These are phyloP conservation scores for Hygrocybe punicea DNA, from an alignment of 768 basidiomycete species.

Conservation along the genomic window DNA sequence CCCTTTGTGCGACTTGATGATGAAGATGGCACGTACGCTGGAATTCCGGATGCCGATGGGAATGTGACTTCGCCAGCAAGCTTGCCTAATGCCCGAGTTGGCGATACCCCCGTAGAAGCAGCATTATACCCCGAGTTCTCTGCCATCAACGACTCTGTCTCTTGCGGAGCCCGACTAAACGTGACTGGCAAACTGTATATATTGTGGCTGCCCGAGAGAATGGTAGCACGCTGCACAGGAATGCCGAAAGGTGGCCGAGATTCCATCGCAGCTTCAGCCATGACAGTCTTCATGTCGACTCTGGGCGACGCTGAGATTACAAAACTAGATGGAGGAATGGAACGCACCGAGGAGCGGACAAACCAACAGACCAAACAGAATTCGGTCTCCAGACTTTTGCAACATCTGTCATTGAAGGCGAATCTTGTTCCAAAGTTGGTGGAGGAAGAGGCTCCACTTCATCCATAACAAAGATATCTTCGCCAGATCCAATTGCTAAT, in stretches of 20 bases:
- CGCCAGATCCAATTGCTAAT: slow-evolving; percentile 35
- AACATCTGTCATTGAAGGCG: slow-evolving; percentile 12
- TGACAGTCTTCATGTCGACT: slow-evolving; percentile 79
- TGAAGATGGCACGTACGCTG: no score
- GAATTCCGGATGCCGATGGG: no score
- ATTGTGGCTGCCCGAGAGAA: neutral
- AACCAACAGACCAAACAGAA: slow-evolving; percentile 49
- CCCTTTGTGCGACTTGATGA: neutral
- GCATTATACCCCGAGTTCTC: no score
- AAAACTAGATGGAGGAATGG: slow-evolving; percentile 6
- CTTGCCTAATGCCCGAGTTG: no score
- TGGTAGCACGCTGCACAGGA: slow-evolving; percentile 4
- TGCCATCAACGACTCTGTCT: no score
- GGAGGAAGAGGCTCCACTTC: slow-evolving; percentile 48
- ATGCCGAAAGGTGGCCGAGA: slow-evolving; percentile 8
- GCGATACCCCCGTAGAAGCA: no score
- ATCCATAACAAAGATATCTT: slow-evolving; percentile 86
- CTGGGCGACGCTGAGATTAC: slow-evolving; percentile 37
- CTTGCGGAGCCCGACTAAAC: no score
- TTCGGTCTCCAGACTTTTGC: slow-evolving; percentile 13
- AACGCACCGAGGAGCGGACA: slow-evolving; percentile 49
- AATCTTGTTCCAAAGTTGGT: slow-evolving; percentile 17
- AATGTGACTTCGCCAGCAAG: no score
- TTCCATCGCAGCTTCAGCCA: slow-evolving; percentile 61
- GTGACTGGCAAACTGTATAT: no score